A percentile compares a stretch with the other conserved stretches of the same genome.
Conservation (phyloP, 2,329 filamentous ascomycete species). For the Hyphodiscus sp. region DNA sequence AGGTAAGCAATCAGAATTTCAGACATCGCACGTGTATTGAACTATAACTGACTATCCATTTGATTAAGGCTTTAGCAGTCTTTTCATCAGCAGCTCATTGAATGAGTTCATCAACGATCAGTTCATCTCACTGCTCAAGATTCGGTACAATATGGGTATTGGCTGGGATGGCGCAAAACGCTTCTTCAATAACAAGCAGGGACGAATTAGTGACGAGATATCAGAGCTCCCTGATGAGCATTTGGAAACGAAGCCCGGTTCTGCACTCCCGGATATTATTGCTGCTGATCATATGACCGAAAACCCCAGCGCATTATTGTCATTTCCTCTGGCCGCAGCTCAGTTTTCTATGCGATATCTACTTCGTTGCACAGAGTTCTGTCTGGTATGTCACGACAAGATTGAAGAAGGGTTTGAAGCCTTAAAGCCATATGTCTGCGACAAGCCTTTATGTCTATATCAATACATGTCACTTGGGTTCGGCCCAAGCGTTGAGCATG, state of each 20-base stretch:
- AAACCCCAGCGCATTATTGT: slow-evolving; percentile 30
- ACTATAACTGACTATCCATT: neutral
- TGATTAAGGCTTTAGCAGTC: slow-evolving; percentile 39
- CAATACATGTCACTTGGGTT: slow-evolving; percentile 86
- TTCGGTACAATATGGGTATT: slow-evolving; percentile 45
- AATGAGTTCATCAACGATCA: slow-evolving; percentile 60
- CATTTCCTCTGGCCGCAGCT: slow-evolving; percentile 54
- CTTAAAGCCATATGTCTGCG: slow-evolving; percentile 75
- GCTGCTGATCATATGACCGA: slow-evolving; percentile 30
- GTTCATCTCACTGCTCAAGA: slow-evolving; percentile 55
- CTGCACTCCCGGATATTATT: slow-evolving; percentile 19
- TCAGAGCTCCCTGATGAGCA: slow-evolving; percentile 11
- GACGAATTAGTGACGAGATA: slow-evolving; percentile 12
- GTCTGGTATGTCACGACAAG: slow-evolving; percentile 73
- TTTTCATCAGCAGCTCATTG: slow-evolving; percentile 68
- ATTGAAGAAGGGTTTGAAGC: slow-evolving; percentile 60
- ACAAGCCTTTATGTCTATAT: slow-evolving; percentile 67
- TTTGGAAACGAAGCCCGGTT: neutral
- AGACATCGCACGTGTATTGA: neutral
- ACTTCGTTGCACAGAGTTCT: slow-evolving; percentile 77
- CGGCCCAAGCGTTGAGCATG: slow-evolving; percentile 78
- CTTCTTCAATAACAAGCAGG: slow-evolving; percentile 24
- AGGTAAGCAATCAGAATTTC: neutral
- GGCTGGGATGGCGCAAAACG: slow-evolving; percentile 60
- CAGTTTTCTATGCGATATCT: slow-evolving; percentile 75